Evolutionary conservation across 495 filamentous ascomycete genomes (phyloP).

Genomic region (Pseudoneurospora amorphoporcata): DNA sequence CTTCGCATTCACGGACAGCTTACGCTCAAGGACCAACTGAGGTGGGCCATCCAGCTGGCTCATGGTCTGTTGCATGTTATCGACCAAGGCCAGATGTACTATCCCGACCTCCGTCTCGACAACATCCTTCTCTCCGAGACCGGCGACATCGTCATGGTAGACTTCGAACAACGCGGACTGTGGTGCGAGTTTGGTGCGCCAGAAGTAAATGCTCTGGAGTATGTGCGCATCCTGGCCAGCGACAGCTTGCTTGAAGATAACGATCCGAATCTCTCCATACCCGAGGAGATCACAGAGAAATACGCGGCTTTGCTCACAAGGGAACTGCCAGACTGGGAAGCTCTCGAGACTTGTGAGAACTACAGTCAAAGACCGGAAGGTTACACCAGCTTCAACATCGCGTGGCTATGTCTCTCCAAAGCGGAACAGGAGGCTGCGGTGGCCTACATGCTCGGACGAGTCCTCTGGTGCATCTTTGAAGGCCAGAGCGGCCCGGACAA

Average conservation of each 20-base stretch:
- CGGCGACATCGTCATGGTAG: conserved; percentile 35
- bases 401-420: conserved; percentile 33
- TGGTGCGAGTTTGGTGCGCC: conserved; percentile 42
- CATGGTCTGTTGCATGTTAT: conserved; percentile 30
- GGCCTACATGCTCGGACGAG: conserved; percentile 42
- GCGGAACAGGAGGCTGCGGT: conserved; percentile 37
- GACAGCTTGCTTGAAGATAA: conserved; percentile 7
- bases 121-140: conserved; percentile 34
- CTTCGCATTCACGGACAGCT: conserved; percentile 30
- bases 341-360: conserved; percentile 22
- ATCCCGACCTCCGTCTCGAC: conserved; percentile 40
- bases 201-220: conserved; percentile 40
- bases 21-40: conserved; percentile 23
- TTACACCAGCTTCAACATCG: conserved; percentile 32
- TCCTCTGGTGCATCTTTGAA: conserved; percentile 45
- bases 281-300: conserved; percentile 18
- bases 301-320: conserved; percentile 24
- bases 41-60: conserved; percentile 36
- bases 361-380: conserved; percentile 22
- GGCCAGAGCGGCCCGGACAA: conserved; percentile 36
- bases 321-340: conserved; percentile 30
- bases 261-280: conserved; percentile 12
- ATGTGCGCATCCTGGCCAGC: conserved; percentile 29
- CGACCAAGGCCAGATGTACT: conserved; percentile 29
- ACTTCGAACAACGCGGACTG: conserved; percentile 43